A percentile compares a stretch with the other conserved stretches of the same genome.
Conservation (phyloP, 2,329 filamentous ascomycete species). For the Neonectria coccinea region DNA sequence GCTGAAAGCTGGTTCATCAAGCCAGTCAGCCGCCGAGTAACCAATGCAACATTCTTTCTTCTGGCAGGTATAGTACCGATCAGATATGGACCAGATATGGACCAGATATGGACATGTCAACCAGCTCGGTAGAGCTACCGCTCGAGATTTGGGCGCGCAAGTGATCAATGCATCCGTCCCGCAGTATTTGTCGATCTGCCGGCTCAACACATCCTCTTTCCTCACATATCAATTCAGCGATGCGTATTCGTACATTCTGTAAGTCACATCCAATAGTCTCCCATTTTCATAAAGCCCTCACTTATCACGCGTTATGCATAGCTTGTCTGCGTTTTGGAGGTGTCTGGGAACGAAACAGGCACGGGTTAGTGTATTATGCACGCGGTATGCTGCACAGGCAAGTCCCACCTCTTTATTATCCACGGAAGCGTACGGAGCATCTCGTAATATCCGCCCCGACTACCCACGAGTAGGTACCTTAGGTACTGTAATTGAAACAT, state of each 20-base stretch:
- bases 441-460: background rate
- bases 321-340: no score
- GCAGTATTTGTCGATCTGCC: background rate
- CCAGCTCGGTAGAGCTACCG: background rate
- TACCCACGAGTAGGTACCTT: background rate
- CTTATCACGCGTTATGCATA: background rate
- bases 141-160: background rate
- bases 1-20: constrained; percentile 5
- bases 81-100: background rate
- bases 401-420: background rate
- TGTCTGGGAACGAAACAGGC: no score
- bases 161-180: background rate
- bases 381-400: constrained; percentile 3
- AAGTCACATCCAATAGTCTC: background rate
- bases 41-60: constrained; percentile 13
- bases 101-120: constrained; percentile 3
- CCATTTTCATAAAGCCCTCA: background rate
- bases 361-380: background rate
- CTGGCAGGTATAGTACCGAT: constrained; percentile 1
- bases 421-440: background rate
- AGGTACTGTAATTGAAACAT: constrained; percentile 4
- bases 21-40: constrained; percentile 12
- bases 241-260: constrained; percentile 18
- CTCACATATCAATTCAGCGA: constrained; percentile 8
- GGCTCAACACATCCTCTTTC: background rate